Conservation (phyloP, 2,329 filamentous ascomycete species). For the Claviceps paspali region DNA sequence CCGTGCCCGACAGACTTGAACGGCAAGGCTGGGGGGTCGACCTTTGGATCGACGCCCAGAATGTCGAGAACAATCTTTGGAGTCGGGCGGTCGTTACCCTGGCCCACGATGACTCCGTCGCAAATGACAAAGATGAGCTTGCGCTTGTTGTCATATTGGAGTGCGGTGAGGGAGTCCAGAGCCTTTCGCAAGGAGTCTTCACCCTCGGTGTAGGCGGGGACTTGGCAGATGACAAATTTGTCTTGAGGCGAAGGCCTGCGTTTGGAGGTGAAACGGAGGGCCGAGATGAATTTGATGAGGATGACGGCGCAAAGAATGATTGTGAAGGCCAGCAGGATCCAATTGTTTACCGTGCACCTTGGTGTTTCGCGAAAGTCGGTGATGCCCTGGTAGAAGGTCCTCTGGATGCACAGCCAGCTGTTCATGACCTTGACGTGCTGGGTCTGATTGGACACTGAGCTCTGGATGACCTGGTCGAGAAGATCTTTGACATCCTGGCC, state of each 20-base stretch:
- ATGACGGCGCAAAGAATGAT: slow-evolving; percentile 71
- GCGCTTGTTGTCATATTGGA: slow-evolving; percentile 96
- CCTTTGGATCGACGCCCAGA: slow-evolving; percentile 88
- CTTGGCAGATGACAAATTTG: slow-evolving; percentile 97
- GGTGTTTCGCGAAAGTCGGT: slow-evolving; percentile 68
- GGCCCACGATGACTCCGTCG: slow-evolving; percentile 91
- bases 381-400: slow-evolving; percentile 68
- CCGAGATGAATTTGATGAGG: slow-evolving; percentile 75
- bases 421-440: slow-evolving; percentile 37
- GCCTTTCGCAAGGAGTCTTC: slow-evolving; percentile 90
- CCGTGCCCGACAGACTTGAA: slow-evolving; percentile 88
- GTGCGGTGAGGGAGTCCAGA: slow-evolving; percentile 80
- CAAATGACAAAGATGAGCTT: slow-evolving; percentile 95
- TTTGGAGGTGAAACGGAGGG: slow-evolving; percentile 86
- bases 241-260: slow-evolving; percentile 79
- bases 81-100: slow-evolving; percentile 89
- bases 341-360: slow-evolving; percentile 78
- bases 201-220: slow-evolving; percentile 94
- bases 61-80: slow-evolving; percentile 97
- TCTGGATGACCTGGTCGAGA: slow-evolving; percentile 40
- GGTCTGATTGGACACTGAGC: slow-evolving; percentile 35
- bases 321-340: slow-evolving; percentile 76
- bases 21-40: slow-evolving; percentile 83
- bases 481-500: slow-evolving; percentile 61
- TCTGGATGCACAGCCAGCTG: slow-evolving; percentile 66